These are phyloP conservation scores for Eucalyptus albens DNA, from an alignment of 345 rosid species.

Conservation along the genomic window DNA sequence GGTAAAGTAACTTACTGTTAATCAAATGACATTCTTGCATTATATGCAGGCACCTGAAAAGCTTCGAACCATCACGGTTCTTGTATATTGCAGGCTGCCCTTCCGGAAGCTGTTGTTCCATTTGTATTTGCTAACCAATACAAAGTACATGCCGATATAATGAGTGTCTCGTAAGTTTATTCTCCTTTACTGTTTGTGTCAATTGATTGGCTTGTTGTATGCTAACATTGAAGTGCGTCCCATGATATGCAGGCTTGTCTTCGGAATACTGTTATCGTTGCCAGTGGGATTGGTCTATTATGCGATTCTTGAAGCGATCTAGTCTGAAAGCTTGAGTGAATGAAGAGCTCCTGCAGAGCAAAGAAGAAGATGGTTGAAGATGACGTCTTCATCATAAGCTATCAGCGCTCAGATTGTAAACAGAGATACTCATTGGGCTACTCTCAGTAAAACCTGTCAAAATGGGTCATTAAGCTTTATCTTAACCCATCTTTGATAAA, in stretches of 20 bases:
- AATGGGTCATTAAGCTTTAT: background rate
- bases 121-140: slow-evolving; percentile 68
- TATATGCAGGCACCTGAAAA: background rate
- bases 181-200: background rate
- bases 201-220: background rate
- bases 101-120: slow-evolving; percentile 59
- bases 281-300: slow-evolving; percentile 34
- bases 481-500: background rate
- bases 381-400: background rate
- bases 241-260: slow-evolving; percentile 20
- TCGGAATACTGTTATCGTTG: slow-evolving; percentile 36
- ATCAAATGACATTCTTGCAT: background rate
- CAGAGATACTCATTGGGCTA: background rate
- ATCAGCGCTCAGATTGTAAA: background rate
- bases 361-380: background rate
- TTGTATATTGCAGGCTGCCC: slow-evolving; percentile 45
- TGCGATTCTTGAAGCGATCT: background rate
- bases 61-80: background rate
- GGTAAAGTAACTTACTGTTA: background rate
- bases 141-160: slow-evolving; percentile 55
- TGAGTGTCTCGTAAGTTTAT: slow-evolving; percentile 56
- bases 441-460: background rate
- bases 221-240: background rate
- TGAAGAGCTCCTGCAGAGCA: background rate
- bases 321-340: background rate